These are phyloP conservation scores for Ormosia emarginata DNA, from an alignment of 306 rosid species.

Conservation along the genomic window DNA sequence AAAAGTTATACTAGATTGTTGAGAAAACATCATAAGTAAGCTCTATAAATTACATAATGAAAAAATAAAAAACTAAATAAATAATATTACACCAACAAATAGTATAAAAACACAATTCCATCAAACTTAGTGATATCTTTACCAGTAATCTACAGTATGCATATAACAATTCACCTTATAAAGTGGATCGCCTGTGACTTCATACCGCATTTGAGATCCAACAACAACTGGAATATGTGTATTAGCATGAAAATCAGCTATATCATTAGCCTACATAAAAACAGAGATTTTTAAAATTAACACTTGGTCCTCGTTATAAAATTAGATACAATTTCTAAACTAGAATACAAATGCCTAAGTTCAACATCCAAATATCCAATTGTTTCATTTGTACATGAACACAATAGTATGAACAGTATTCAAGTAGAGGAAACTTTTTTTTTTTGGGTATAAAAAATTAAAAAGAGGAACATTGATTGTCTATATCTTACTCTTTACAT, in stretches of 20 bases:
- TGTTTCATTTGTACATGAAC: not conserved
- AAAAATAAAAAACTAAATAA: constrained; percentile 4
- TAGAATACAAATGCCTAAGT: not conserved
- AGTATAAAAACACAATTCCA: not conserved
- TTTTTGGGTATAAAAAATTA: not conserved
- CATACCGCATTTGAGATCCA: constrained; percentile 89
- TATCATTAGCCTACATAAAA: constrained; percentile 61
- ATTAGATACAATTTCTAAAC: not conserved
- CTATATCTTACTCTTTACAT: not conserved
- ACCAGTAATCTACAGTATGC: not conserved
- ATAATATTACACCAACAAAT: not conserved
- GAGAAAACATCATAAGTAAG: not conserved
- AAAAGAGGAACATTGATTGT: not conserved
- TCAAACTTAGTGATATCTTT: not conserved
- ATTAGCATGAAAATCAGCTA: constrained; percentile 70
- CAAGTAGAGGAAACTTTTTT: not conserved
- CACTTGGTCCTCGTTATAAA: not conserved
- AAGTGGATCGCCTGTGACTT: constrained; percentile 81
- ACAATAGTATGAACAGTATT: not conserved
- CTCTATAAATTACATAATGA: not conserved
- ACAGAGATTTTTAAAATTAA: not conserved
- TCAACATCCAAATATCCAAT: not conserved
- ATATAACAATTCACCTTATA: constrained; percentile 54
- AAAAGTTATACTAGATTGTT: not conserved
- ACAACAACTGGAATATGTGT: constrained; percentile 84